Percentiles rank a stretch among this genome's conserved stretches.
Conservation (phyloP, 2,329 filamentous ascomycete species). For the Stemphylium vesicarium region DNA sequence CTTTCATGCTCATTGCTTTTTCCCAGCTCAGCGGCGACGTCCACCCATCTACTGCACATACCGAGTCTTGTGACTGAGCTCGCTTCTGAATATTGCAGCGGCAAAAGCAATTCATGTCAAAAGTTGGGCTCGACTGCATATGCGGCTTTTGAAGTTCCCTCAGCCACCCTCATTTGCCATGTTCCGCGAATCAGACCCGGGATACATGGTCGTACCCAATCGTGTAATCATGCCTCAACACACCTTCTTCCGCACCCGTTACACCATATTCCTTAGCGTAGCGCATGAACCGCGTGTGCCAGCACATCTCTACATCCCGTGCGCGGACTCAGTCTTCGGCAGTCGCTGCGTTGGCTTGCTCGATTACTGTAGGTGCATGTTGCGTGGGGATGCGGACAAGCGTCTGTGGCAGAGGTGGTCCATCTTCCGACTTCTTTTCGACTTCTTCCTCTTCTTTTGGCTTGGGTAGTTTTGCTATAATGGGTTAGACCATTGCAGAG, state of each 20-base stretch:
- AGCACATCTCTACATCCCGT: slow-evolving; percentile 14
- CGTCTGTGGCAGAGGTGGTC: slow-evolving; percentile 73
- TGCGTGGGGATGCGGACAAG: slow-evolving; percentile 85
- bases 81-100: slow-evolving; percentile 7
- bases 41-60: background rate
- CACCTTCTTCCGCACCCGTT: slow-evolving; percentile 4
- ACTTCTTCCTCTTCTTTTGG: slow-evolving; percentile 58
- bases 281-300: slow-evolving; percentile 9
- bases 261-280: slow-evolving; percentile 3
- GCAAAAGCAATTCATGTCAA: slow-evolving; percentile 8
- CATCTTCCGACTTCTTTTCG: slow-evolving; percentile 49
- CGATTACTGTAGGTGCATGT: slow-evolving; percentile 56
- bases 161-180: background rate
- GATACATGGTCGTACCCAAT: slow-evolving; percentile 2
- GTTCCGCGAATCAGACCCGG: slow-evolving; percentile 17
- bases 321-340: slow-evolving; percentile 36
- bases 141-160: slow-evolving; percentile 1
- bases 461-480: slow-evolving; percentile 71
- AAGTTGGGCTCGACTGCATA: slow-evolving; percentile 20
- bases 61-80: background rate
- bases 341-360: slow-evolving; percentile 42
- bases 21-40: background rate
- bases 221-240: slow-evolving; percentile 2
- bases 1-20: background rate
- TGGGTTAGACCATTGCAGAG: slow-evolving; percentile 16